A percentile compares a stretch with the other conserved stretches of the same genome.
phyloP scores from a whole-genome alignment of 2,329 filamentous ascomycete genomes.

The Fusarium setosum region DNA sequence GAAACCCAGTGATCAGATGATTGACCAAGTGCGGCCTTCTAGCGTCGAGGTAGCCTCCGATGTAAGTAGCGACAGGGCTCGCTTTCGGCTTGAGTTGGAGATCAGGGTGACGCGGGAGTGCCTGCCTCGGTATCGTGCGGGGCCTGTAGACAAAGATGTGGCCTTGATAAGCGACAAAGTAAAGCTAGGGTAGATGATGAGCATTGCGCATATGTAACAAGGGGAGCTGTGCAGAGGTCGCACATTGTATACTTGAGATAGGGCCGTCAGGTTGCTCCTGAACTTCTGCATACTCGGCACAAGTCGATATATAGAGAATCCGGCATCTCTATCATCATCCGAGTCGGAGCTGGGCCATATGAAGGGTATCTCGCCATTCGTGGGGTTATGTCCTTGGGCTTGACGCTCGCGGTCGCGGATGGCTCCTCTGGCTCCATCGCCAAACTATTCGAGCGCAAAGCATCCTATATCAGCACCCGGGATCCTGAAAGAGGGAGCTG shows the following conservation, averaged over 20 bases:
- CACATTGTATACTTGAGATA: slow-evolving; percentile 69
- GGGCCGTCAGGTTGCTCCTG: slow-evolving; percentile 67
- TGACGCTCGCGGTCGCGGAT: slow-evolving; percentile 51
- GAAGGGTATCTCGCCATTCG: slow-evolving; percentile 42
- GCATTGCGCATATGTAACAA: slow-evolving; percentile 3
- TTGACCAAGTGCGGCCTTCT: slow-evolving; percentile 72
- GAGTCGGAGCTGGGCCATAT: slow-evolving; percentile 45
- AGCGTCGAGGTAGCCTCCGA: slow-evolving; percentile 65
- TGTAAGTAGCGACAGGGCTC: slow-evolving; percentile 51
- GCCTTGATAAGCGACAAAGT: slow-evolving; percentile 69
- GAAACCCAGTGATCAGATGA: slow-evolving; percentile 73
- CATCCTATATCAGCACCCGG: slow-evolving; percentile 13
- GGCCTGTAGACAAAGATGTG: slow-evolving; percentile 68
- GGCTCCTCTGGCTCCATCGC: slow-evolving; percentile 46
- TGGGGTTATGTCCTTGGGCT: slow-evolving; percentile 34
- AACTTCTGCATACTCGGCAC: slow-evolving; percentile 52
- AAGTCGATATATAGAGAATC: slow-evolving; percentile 43
- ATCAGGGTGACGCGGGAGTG: slow-evolving; percentile 60
- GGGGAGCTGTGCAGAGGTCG: slow-evolving; percentile 11
- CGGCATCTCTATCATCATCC: slow-evolving; percentile 35
- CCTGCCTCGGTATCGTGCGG: slow-evolving; percentile 58
- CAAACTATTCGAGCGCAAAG: slow-evolving; percentile 47
- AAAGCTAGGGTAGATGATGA: slow-evolving; percentile 56
- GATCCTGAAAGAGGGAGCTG: not conserved
- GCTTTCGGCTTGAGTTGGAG: slow-evolving; percentile 60